Evolutionary conservation across 2,329 filamentous ascomycete genomes (phyloP), one percentile per base, ranked within the genome.

Genomic region (Plenodomus biglobosus): DNA sequence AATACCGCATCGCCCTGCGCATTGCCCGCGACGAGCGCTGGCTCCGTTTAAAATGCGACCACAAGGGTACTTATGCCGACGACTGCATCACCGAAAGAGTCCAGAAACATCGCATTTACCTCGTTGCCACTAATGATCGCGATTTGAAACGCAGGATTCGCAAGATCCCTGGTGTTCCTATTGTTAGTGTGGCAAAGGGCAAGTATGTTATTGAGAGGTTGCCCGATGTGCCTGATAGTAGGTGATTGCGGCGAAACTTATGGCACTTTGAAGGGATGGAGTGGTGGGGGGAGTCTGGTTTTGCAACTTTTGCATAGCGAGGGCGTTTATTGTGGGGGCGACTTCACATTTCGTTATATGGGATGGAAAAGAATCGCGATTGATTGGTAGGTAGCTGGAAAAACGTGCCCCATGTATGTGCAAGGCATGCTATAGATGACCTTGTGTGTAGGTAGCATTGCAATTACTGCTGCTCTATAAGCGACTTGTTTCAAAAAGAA

Each of bases 141-240:
- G 70, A 73, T 42, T 41, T 71, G 36, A 94, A 95, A 76, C 80
- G 90, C 66, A 79, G 92, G 48, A 80, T 96, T 62, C 80, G 92
- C 55, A 96, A 96, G 76, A 84, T 94, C 43, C 85, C 86, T 1
- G 86, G 86, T 72, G 85, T 88, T 48, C 86, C 86, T 20, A 84
- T 89, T 61, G 81, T 96, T 79, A 90, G 85, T 65, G 90, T 94
- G 21, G 88, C 87, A 5, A 83, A 89, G 65, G 90, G 89, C 38
- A 96, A 96, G 74, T 97, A 96, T 73, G 86, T 92, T 40, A 94
- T 99, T 65, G 94, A 97, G 79, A 84, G 92, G 63, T 74, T 96
- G 54, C 92, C 92, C 4, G 88, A 91, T 72, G 90, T 89, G 32
- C 88, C 89, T 27, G 86, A 91, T 59, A 83, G 64, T 39, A 37